Evolutionary conservation across 257 asterid genomes (phyloP), one percentile per base, ranked within the genome.

Genomic region (Solanum sitiens): DNA sequence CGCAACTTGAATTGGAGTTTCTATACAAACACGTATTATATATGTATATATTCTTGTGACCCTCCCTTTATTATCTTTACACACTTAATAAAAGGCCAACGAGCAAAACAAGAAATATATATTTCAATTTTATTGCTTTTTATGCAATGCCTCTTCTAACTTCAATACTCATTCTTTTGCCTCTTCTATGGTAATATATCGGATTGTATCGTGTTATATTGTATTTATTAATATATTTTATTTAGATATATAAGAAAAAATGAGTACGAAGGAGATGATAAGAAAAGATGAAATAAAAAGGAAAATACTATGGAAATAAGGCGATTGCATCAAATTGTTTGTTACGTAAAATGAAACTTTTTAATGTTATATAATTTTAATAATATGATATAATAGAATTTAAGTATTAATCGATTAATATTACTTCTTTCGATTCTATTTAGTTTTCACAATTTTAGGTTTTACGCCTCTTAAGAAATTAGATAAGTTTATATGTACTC

Each of bases 41-140:
- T 79, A 45, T 12, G 40, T 77, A 45, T 35, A 35, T 35, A 37
- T 37, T 5, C 14, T 77, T 40, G 61, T 35, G 47, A 27, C 61
- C 65, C 65, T 7, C 35, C 84, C 33, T 80, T 68, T 65, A 25
- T 65, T 27, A 42, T 80, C 85, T 27, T 80, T 56, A 53, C 16
- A 56, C 65, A 37, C 1, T 37, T 37, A 6, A 37, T 56, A 30
- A 27, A 80, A 27, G 67, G 85, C 68, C 68, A 80, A 25, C 40
- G 18, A 80, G 11, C 14, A 80, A 80, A 80, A 47, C 85, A 45
- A 80, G 85, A 80, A 80, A 44, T 77, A 77, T 77, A 44, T 77
- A 44, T 14, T 77, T 77, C 63, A 12, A 44, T 45, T 27, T 11
- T 79, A 8, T 44, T 79, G 63, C 39, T 45, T 47, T 79, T 27